A percentile compares a stretch with the other conserved stretches of the same genome.
Conservation (phyloP, 106 monocot species). For the Dioscorea alata region DNA sequence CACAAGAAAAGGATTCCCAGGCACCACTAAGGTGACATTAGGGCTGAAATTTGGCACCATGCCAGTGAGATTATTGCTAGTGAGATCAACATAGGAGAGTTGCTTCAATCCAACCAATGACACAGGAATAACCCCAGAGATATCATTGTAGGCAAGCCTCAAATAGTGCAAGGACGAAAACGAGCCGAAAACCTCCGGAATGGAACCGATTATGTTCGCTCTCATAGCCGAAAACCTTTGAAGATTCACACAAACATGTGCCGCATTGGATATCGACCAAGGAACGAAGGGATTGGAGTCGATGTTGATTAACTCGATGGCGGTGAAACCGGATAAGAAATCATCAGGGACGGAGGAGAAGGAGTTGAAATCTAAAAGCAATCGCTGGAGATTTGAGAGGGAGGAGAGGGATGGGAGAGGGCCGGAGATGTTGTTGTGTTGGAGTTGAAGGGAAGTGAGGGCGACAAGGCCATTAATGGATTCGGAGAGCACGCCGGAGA, state of each 20-base stretch:
- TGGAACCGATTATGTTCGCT: conserved; percentile 33
- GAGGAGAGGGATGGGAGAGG: conserved; percentile 44
- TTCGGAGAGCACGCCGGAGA: conserved; percentile 40
- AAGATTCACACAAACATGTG: conserved; percentile 15
- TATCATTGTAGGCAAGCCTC: conserved; percentile 64
- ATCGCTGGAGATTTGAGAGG: conserved; percentile 32
- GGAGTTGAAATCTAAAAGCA: conserved; percentile 43
- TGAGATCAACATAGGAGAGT: conserved; percentile 41
- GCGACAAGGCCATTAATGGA: conserved; percentile 32
- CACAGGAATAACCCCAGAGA: conserved; percentile 65
- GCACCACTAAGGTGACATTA: conserved; percentile 12
- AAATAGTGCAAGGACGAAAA: conserved; percentile 33
- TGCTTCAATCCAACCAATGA: conserved; percentile 53
- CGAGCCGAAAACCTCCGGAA: conserved; percentile 42
- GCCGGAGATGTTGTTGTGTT: conserved; percentile 43
- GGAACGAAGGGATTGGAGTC: conserved; percentile 52
- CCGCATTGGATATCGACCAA: conserved; percentile 41
- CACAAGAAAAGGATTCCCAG: conserved; percentile 55
- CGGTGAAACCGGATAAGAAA: conserved; percentile 60
- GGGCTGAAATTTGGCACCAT: conserved; percentile 42
- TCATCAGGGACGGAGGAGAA: conserved; percentile 49
- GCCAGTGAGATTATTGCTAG: conserved; percentile 71
- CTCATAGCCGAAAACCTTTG: conserved; percentile 53
- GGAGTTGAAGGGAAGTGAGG: conserved; percentile 47
- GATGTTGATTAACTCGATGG: conserved; percentile 34